Evolutionary conservation across 192 early-diverging fungal species (phyloP), one percentile per base, ranked within the genome.

Genomic region (Linnemannia zychae): DNA sequence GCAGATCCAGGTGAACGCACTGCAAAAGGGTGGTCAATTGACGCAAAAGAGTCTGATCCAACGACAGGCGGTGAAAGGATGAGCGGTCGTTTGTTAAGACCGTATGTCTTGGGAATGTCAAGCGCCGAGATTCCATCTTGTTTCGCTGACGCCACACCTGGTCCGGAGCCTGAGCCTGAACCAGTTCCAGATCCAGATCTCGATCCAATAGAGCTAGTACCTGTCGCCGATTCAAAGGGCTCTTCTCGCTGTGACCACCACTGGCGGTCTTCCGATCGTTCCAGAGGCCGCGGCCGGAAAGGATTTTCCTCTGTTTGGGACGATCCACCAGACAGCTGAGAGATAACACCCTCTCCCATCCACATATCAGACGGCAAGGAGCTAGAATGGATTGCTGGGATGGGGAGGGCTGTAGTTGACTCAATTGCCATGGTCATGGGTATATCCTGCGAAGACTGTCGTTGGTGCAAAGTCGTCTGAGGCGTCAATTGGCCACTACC

Each of bases 41-140:
- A 13, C 2, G 28, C 57, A 33, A 66, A 66, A 7, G 71, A 67
- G 22, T 18, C 49, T 7, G 24, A 37, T 53, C 17, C 60, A 38
- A 71, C 40, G 1, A 71, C 40, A 0, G 71, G 50, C 13, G 78
- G 71, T 18, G 77, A 80, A 16, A 74, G 65, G 12, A 68, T 24
- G 48, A 74, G 44, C 16, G 78, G 78, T 67, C 78, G 44, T 24
- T 80, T 80, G 63, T 80, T 80, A 5, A 33, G 48, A 4, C 65
- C 78, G n/a, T 46, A 36, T 63, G 40, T 50, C 50, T 67, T 73
- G 31, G 57, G 38, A 1, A 47, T 37, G 15, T 46, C n/a, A 13
- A 71, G 7, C 6, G 31, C 40, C 46, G 74, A 28, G 12, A 67
- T 31, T 33, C 22, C 34, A 28, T 67, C 74, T 13, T 50, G 74